Evolutionary conservation across 228 moss, liverwort and hornwort species (phyloP), one percentile per base, ranked within the genome.

Genomic region (Sphagnum magellanicum): DNA sequence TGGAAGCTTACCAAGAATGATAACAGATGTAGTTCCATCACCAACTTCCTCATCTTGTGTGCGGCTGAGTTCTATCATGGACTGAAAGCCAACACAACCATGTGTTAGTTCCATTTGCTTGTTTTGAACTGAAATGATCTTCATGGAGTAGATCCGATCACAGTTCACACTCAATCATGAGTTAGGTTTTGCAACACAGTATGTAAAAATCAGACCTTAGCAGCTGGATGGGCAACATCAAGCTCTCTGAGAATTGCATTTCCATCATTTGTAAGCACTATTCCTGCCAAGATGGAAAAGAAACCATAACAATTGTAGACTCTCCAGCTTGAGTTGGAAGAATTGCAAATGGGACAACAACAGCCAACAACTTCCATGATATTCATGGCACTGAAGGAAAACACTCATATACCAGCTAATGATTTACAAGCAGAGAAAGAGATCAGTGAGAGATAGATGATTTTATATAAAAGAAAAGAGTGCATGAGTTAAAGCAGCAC

Each of bases 1-100:
- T 5, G n/a, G 48, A 14, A 46, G 6, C 46, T 67, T 48, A 81
- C 86, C 88, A 74, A 98, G 67, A 69, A 98, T 93, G 68, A 98
- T 92, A 9, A 98, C 97, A 0, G 93, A 98, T 13, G 91, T 93
- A 1, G 97, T 98, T 76, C 97, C 97, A 78, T 98, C 97, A 67
- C 93, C 97, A 74, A 98, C 97, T 73, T 98, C 97, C 74, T 98
- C 91, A 78, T 93, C 93, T 78, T 98, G 89, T 59, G 97, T 98
- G 68, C 93, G 91, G 78, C 97, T 98, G 53, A 98, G 90, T 80
- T 98, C 91, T 60, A 98, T 98, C 93, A 98, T 98, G 71, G 91
- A 90, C 86, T 86, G 83, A 51, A 15, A 32, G 32, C 32, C 32
- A 32, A 32, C 2, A 3, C 32, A 32, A 32, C 32, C 32, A 32